phyloP scores from a whole-genome alignment of 2,329 filamentous ascomycete species.

The Trichoderma arundinaceum region DNA sequence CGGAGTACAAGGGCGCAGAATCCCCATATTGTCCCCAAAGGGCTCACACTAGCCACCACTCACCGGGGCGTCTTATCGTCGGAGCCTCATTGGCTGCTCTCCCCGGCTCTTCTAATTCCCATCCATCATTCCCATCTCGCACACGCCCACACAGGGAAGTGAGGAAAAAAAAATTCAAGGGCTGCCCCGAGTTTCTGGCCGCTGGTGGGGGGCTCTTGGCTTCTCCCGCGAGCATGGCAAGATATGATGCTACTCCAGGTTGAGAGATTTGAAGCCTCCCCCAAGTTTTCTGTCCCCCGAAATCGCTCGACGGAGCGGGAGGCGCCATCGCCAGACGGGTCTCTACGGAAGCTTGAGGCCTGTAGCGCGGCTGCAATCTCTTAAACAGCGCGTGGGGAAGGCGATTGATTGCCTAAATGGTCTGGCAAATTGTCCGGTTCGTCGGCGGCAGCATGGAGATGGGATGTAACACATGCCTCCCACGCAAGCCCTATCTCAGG shows the following conservation, averaged over 20 bases:
- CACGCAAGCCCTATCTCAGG: conserved; percentile 13
- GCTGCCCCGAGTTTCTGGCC: conserved; percentile 23
- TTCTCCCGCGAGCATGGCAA: conserved; percentile 5
- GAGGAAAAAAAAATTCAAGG: not conserved
- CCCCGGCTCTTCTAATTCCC: conserved; percentile 17
- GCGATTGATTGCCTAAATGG: conserved; percentile 18
- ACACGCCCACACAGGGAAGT: conserved; percentile 2
- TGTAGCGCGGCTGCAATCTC: conserved; percentile 20
- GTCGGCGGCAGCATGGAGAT: conserved; percentile 11
- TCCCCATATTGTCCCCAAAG: conserved; percentile 5
- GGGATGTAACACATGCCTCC: conserved; percentile 19
- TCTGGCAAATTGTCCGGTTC: conserved; percentile 25
- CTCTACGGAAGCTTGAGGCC: conserved; percentile 15
- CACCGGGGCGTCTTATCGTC: conserved; percentile 27
- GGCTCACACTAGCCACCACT: conserved; percentile 30
- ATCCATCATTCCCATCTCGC: conserved; percentile 3
- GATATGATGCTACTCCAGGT: conserved; percentile 1
- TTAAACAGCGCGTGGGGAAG: conserved; percentile 22
- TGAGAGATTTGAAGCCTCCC: conserved; percentile 10
- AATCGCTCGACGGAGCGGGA: conserved; percentile 26
- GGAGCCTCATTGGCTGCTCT: conserved; percentile 13
- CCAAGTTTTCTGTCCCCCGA: conserved; percentile 15
- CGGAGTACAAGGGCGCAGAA: conserved; percentile 17
- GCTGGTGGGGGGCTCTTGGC: conserved; percentile 24
- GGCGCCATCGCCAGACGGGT: conserved; percentile 18